These are phyloP conservation scores for Colletotrichum sp. DNA, from an alignment of 2,329 filamentous ascomycete genomes.

Conservation along the genomic window DNA sequence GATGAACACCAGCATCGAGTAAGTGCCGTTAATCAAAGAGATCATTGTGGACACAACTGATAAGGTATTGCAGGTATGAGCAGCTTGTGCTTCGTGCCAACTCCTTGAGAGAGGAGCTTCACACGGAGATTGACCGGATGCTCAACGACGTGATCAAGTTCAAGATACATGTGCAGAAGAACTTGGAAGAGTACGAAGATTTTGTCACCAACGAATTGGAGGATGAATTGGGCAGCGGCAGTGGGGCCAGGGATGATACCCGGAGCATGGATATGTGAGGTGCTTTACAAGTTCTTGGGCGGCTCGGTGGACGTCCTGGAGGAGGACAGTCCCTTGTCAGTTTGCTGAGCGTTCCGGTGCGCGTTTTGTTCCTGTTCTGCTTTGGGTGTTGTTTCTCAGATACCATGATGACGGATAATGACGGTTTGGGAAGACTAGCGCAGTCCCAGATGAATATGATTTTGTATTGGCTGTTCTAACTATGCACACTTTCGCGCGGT, in stretches of 20 bases:
- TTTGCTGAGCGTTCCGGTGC: conserved; percentile 5
- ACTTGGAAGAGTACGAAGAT: conserved; percentile 89
- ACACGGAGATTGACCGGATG: conserved; percentile 95
- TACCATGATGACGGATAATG: conserved; percentile 21
- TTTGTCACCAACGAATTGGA: conserved; percentile 96
- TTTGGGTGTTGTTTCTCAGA: conserved; percentile 9
- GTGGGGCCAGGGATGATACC: conserved; percentile 59
- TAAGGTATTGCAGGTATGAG: conserved; percentile 69
- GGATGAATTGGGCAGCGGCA: conserved; percentile 73
- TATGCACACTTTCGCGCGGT: neutral
- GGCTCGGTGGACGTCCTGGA: conserved; percentile 10
- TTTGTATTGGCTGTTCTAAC: neutral
- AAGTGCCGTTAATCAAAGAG: conserved; percentile 40
- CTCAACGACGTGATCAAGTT: conserved; percentile 98
- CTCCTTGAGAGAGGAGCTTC: conserved; percentile 91
- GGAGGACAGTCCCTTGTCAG: neutral
- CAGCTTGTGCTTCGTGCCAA: conserved; percentile 87
- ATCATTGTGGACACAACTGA: neutral
- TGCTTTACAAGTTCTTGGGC: conserved; percentile 17
- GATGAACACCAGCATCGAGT: conserved; percentile 97
- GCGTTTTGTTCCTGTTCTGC: neutral
- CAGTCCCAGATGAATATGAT: neutral
- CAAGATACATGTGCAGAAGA: conserved; percentile 95
- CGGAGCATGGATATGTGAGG: conserved; percentile 50
- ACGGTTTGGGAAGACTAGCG: neutral